Evolutionary conservation across 2,329 filamentous ascomycete species (phyloP), one percentile per base, ranked within the genome.

Genomic region (Dactylellina cionopaga): DNA sequence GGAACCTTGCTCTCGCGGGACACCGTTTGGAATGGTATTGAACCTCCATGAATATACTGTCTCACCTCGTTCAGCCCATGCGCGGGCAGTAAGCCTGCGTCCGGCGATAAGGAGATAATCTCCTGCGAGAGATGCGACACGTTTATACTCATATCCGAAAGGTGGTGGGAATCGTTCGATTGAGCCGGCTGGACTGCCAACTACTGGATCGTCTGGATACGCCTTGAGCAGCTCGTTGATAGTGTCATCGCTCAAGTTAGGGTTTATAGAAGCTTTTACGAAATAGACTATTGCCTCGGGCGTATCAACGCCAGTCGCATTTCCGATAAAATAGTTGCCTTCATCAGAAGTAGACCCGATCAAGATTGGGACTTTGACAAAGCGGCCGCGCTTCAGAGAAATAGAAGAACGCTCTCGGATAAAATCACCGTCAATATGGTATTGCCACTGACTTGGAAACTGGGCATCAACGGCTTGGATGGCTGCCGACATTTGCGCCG

Each of bases 261-360:
- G 7, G 7, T 35, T 52, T 10, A 58, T 58, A 2, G 27, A 24
- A 1, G n/a, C 13, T 10, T 54, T 51, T 6, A 71, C 15, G 13
- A 51, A 49, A 13, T 25, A 35, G 4, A 39, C 29, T 7, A 71
- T 24, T 10, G 56, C 51, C 17, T 59, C 56, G 17, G 58, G 56
- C 9, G 66, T 64, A 33, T 71, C 43, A 1, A 54, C 17, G 6
- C 51, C 66, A n/a, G n/a, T n/a, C n/a, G n/a, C n/a, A 17, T 33
- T 11, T 1, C 51, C 44, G 3, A 51, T 31, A 9, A 15, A 11
- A 22, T 64, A 71, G 5, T 58, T 64, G 3, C 87, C 89, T 77
- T 91, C 89, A 75, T 91, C 89, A 0, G 84, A 84, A 78, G 90
- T 90, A 35, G 84, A 84, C 4, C 89, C 89, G 25, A 84, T 80